Evolutionary conservation across 805 yeast genomes (phyloP).

Genomic region (Candida qinlingensis): DNA sequence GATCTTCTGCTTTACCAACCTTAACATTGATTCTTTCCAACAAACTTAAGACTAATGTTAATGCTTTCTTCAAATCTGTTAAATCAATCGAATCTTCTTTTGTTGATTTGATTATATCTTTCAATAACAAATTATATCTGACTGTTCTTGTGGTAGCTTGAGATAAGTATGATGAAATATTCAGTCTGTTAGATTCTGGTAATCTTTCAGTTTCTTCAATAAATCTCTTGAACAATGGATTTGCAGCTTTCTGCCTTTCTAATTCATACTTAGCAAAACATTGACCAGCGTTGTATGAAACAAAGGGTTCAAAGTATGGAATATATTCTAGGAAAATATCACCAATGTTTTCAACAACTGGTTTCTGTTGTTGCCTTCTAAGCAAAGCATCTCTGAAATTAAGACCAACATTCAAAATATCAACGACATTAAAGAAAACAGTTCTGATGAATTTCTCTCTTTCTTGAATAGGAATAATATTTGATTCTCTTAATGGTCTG

Average conservation of each 20-base stretch:
- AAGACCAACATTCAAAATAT: conserved; percentile 77
- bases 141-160: conserved; percentile 97
- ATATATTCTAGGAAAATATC: conserved; percentile 82
- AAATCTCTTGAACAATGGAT: conserved; percentile 87
- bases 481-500: conserved; percentile 80
- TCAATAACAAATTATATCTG: conserved; percentile 79
- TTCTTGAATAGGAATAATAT: conserved; percentile 81
- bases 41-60: conserved; percentile 68
- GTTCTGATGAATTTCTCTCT: conserved; percentile 88
- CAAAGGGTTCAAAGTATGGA: conserved; percentile 86
- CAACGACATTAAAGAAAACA: conserved; percentile 86
- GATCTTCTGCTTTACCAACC: conserved; percentile 91
- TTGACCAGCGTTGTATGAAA: conserved; percentile 89
- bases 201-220: conserved; percentile 84
- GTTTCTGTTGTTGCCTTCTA: conserved; percentile 77
- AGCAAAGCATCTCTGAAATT: conserved; percentile 86
- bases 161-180: conserved; percentile 86
- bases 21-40: conserved; percentile 69
- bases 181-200: conserved; percentile 83
- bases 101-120: conserved; percentile 79
- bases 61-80: conserved; percentile 58
- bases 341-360: conserved; percentile 80
- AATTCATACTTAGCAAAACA: conserved; percentile 93
- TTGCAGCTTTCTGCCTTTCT: conserved; percentile 87
- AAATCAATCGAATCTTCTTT: conserved; percentile 65